A percentile compares a stretch with the other conserved stretches of the same genome.
phyloP scores from a whole-genome alignment of 2,329 filamentous ascomycete genomes.

The Helotiales sp. region DNA sequence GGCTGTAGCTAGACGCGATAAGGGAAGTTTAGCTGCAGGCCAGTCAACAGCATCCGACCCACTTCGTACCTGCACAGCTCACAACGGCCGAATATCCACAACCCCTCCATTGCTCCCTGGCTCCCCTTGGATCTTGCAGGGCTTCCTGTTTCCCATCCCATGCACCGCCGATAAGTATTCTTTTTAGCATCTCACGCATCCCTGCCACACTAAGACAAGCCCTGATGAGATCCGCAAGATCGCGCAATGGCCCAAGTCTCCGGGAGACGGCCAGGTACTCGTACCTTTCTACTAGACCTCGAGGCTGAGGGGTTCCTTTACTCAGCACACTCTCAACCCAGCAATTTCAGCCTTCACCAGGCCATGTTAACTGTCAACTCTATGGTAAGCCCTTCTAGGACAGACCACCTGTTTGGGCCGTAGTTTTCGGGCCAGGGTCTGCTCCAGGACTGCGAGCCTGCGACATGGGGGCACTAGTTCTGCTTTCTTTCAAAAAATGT shows the following conservation, averaged over 20 bases:
- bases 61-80: background rate
- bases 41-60: background rate
- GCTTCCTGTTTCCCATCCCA: slow-evolving; percentile 8
- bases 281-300: slow-evolving; percentile 18
- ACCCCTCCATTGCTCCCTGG: background rate
- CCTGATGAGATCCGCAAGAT: slow-evolving; percentile 16
- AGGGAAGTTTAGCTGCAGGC: background rate
- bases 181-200: slow-evolving; percentile 20
- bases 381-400: slow-evolving; percentile 28
- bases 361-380: background rate
- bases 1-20: background rate
- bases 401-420: slow-evolving; percentile 39
- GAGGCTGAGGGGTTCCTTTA: slow-evolving; percentile 38
- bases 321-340: slow-evolving; percentile 32
- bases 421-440: slow-evolving; percentile 19
- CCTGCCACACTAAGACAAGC: slow-evolving; percentile 3
- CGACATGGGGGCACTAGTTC: slow-evolving; percentile 9
- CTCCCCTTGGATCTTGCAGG: background rate
- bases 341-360: slow-evolving; percentile 38
- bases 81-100: background rate
- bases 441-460: background rate
- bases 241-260: slow-evolving; percentile 17
- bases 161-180: slow-evolving; percentile 28
- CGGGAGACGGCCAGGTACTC: slow-evolving; percentile 15
- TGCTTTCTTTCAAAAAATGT: slow-evolving; percentile 8